Base-by-base conservation (phyloP, 208 protist species). In the Tritrichomonas musculus region DNA sequence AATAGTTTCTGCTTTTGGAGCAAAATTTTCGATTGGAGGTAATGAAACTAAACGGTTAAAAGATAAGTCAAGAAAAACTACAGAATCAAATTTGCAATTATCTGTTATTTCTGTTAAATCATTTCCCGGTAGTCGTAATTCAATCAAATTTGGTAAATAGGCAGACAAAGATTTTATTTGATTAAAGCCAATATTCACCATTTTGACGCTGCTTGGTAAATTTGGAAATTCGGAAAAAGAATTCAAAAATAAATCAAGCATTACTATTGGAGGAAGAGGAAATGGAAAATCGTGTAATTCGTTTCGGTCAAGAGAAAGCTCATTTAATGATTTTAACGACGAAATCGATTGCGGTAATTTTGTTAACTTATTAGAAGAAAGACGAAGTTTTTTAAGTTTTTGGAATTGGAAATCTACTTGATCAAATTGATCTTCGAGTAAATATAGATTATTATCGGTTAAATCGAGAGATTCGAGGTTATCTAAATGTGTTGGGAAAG, bases 191-290 rank as follows among this genome's bases (percentile, higher is more conserved):
- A 88, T 53, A 39, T 88, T 88, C 1, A 88, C 11, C 0, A 49
- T 39, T 20, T 33, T 20, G 39, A 88, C n/a, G 44, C 47, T 57
- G 0, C 33, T 47, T 57, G 77, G 77, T 20, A 88, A 30, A 53
- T 88, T 57, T 88, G 77, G 77, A 33, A 88, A 53, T 60, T 88
- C 47, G 8, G 77, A 44, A 49, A 88, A 88, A 57, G 27, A 57
- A 57, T 88, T 88, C n/a, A 88, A 33, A 20, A 88, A 60, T 33
- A 88, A 49, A 88, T 88, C 41, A 2, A 88, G 30, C 14, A 14
- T 57, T 57, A 44, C 27, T 14, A 88, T n/a, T 39, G 53, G 5
- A 1, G 77, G 47, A 39, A 88, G 57, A 57, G 44, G 13, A 47
- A 82, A 82, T 27, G 25, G 5, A 49, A 60, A 44, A 39, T 88